Evolutionary conservation across 768 basidiomycete species (phyloP), one percentile per base, ranked within the genome.

Genomic region (Amanita subjunquillea): DNA sequence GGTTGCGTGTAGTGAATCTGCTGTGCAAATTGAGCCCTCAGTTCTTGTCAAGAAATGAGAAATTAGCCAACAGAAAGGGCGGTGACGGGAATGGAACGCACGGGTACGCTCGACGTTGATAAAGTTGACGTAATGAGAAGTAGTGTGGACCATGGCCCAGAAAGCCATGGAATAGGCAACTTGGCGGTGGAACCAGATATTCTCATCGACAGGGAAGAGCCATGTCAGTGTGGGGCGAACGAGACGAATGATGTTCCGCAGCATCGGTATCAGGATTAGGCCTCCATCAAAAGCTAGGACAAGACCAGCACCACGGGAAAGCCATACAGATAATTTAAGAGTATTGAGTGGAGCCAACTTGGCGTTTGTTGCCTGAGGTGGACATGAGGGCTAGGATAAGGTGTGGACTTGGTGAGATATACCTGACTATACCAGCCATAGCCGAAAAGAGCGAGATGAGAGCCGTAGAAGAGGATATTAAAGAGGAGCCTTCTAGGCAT

Each of bases 81-180:
- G 47, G 13, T 9, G 17, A 22, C 15, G 52, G n/a, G 6, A 6
- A 27, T 53, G 30, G 12, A 29, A 73, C 87, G 54, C 67, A 91
- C 89, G 91, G 34, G 85, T 83, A 52, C 78, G 79, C 66, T 95
- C 91, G 62, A 97, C 85, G 56, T 90, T 92, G 72, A 91, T 80
- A 64, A 92, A 93, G 68, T 93, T 94, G 70, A 91, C 83, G 60
- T 92, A 95, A 69, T 95, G 93, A 7, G 91, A 87, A 4, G 92
- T 94, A 4, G 88, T 87, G 68, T 97, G 93, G 0, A 95, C 85
- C 78, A 91, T 85, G 7, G 87, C 71, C 85, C 87, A 94, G 72
- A 95, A 93, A 3, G 90, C 85, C 80, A 94, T 83, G 6, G 87
- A 88, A 66, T 96, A 97, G 15, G 93, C 93, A 41, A 95, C 88